Evolutionary conservation across 2,329 filamentous ascomycete genomes (phyloP).

Genomic region (Aspergillus calidoustus): DNA sequence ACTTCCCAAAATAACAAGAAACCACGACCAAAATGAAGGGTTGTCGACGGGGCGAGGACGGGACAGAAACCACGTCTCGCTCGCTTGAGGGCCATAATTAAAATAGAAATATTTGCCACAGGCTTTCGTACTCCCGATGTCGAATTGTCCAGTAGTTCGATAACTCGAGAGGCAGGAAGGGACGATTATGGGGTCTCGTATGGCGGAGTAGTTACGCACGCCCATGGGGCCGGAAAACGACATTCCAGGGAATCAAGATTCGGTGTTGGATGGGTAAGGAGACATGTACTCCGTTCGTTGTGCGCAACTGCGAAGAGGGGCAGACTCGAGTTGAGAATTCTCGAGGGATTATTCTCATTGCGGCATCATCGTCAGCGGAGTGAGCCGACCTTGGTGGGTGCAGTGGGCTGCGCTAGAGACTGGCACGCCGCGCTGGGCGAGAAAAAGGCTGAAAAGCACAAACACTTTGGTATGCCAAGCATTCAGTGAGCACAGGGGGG

Average conservation of each 20-base stretch:
- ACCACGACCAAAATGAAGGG: background rate
- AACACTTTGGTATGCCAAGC: constrained; percentile 20
- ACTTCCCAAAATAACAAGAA: background rate
- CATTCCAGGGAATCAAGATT: background rate
- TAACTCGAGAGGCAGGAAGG: background rate
- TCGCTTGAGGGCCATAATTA: background rate
- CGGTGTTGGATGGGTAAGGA: background rate
- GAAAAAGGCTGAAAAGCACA: background rate
- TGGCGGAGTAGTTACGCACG: background rate
- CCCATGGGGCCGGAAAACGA: background rate
- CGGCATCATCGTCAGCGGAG: background rate
- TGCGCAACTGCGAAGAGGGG: background rate
- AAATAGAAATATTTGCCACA: background rate
- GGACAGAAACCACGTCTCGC: background rate
- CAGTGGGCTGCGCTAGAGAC: background rate
- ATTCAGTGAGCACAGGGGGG: constrained; percentile 22
- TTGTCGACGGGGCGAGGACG: background rate
- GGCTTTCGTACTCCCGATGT: background rate
- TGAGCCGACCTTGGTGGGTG: background rate
- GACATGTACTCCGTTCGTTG: too few species aligned
- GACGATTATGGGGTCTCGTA: background rate
- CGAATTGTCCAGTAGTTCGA: too few species aligned
- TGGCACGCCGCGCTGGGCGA: background rate
- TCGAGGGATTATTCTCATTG: background rate
- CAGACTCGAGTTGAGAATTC: background rate